phyloP scores from a whole-genome alignment of 2,329 filamentous ascomycete species.

The Penicillium brasilianum region DNA sequence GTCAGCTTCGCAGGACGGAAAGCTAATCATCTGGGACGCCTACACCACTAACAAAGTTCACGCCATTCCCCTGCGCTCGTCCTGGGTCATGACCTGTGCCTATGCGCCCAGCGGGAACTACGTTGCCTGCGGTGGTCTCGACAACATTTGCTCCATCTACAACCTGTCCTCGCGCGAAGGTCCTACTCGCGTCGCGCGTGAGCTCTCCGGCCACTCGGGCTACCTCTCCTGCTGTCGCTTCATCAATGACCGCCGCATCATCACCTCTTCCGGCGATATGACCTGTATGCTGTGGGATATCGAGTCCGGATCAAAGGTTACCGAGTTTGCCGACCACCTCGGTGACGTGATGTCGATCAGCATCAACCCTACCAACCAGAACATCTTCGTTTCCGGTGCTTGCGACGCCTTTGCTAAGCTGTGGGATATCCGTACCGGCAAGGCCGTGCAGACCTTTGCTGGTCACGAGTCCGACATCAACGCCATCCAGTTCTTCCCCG shows the following conservation, averaged over 20 bases:
- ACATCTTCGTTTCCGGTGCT: conserved; percentile 98
- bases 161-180: conserved; percentile 96
- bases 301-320: conserved; percentile 94
- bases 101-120: conserved; percentile 98
- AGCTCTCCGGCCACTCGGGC: conserved; percentile 94
- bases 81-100: conserved; percentile 99
- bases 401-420: conserved; percentile 98
- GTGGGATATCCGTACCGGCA: conserved; percentile 98
- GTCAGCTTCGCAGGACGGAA: conserved; percentile 97
- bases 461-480: conserved; percentile 99
- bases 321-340: conserved; percentile 96
- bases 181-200: conserved; percentile 93
- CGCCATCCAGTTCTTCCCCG: conserved; percentile 98
- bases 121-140: conserved; percentile 95
- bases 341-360: conserved; percentile 99
- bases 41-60: conserved; percentile 99
- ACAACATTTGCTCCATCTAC: conserved; percentile 99
- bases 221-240: conserved; percentile 99
- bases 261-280: conserved; percentile 99
- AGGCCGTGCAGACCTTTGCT: conserved; percentile 97
- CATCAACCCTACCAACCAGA: conserved; percentile 98
- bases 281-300: conserved; percentile 99
- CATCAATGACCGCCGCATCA: conserved; percentile 96
- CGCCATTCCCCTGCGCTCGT: conserved; percentile 94
- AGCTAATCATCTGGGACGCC: conserved; percentile 99